Evolutionary conservation across 192 early-diverging fungal species (phyloP).

Genomic region (Anaeromyces robustus): DNA sequence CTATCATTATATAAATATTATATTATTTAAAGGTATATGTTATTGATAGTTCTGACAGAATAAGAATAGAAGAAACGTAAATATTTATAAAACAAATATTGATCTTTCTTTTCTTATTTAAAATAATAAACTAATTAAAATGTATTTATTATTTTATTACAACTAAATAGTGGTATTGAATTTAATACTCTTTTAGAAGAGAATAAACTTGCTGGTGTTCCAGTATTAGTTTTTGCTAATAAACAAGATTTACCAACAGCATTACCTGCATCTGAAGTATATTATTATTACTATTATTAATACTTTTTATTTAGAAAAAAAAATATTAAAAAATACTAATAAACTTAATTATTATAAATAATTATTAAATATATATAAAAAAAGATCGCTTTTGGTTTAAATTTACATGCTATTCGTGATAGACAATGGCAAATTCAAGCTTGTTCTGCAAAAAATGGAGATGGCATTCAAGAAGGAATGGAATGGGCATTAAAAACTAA

Average conservation of each 20-base stretch:
- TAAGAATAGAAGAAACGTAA: slow-evolving; percentile 16
- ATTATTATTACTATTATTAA: neutral
- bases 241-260: slow-evolving; percentile 21
- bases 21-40: slow-evolving; percentile 3
- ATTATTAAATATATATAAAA: neutral
- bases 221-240: neutral
- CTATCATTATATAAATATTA: no score
- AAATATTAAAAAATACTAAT: no score
- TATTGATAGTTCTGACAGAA: neutral
- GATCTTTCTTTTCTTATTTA: neutral
- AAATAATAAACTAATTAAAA: neutral
- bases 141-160: neutral
- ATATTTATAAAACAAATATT: neutral
- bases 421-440: slow-evolving; percentile 42
- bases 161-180: neutral
- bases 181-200: neutral
- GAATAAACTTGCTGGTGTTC: neutral
- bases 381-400: slow-evolving; percentile 35
- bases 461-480: slow-evolving; percentile 35
- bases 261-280: slow-evolving; percentile 31
- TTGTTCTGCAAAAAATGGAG: slow-evolving; percentile 30
- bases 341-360: neutral
- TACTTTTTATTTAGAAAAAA: neutral
- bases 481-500: slow-evolving; percentile 33
- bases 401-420: slow-evolving; percentile 35